These are phyloP conservation scores for Geotrichum histeridarum DNA, from an alignment of 1,139 yeast genomes.

Conservation along the genomic window DNA sequence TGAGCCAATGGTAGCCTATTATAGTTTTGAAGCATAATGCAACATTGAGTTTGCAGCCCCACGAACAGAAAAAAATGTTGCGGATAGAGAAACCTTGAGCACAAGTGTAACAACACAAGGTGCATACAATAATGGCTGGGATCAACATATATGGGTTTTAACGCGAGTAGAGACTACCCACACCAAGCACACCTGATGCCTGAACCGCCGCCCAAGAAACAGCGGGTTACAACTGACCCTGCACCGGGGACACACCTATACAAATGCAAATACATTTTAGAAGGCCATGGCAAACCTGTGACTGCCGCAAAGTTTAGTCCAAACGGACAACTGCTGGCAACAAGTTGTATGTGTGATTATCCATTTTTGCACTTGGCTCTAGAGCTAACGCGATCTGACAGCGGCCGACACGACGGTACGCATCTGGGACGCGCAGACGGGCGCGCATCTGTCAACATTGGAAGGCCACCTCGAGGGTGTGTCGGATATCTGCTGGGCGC, in stretches of 20 bases:
- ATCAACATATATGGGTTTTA: too few relatives aligned
- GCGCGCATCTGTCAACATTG: constrained; percentile 40
- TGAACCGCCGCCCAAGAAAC: too few relatives aligned
- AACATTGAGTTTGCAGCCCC: too few relatives aligned
- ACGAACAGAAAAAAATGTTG: too few relatives aligned
- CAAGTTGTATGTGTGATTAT: constrained; percentile 34
- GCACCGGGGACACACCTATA: constrained; percentile 2
- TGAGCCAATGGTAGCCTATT: too few relatives aligned
- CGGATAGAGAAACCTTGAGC: too few relatives aligned
- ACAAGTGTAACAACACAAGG: too few relatives aligned
- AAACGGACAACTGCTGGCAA: constrained; percentile 58
- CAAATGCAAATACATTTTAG: constrained; percentile 15
- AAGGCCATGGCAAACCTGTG: constrained; percentile 30
- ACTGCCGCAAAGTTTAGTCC: constrained; percentile 62
- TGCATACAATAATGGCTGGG: too few relatives aligned
- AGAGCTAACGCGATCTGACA: background rate
- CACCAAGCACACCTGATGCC: too few relatives aligned
- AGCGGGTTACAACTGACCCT: too few relatives aligned
- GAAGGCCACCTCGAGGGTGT: constrained; percentile 65
- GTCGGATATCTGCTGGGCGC: constrained; percentile 69
- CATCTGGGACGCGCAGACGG: constrained; percentile 28
- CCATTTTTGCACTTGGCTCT: constrained; percentile 14
- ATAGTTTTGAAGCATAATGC: too few relatives aligned
- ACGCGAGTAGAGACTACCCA: too few relatives aligned
- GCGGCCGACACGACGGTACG: background rate